Conservation (phyloP, 75 land plant genomes). For the Larix kaempferi region DNA sequence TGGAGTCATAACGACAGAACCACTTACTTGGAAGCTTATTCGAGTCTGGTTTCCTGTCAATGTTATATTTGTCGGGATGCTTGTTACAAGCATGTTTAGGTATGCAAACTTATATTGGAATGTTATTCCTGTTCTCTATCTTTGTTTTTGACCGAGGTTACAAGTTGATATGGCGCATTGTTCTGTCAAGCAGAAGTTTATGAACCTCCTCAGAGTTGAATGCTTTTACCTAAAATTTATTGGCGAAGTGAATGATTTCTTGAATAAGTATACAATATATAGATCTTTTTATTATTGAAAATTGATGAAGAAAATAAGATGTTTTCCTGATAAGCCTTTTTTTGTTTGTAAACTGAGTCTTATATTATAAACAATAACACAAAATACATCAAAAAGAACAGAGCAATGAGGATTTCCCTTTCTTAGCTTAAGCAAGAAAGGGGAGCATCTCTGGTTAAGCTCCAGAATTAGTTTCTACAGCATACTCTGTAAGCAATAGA, state of each 20-base stretch:
- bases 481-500: no score
- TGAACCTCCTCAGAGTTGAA: background rate
- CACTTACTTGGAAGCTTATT: constrained; percentile 80
- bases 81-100: constrained; percentile 95
- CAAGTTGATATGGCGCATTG: background rate
- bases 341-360: no score
- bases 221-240: background rate
- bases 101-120: constrained; percentile 19
- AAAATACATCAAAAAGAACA: no score
- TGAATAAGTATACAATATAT: background rate
- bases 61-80: constrained; percentile 98
- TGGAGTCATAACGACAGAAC: constrained; percentile 86
- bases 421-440: no score
- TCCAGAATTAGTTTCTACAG: no score
- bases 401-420: no score
- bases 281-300: background rate
- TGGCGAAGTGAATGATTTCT: background rate
- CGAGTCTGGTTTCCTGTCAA: constrained; percentile 96
- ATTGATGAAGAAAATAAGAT: no score
- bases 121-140: background rate
- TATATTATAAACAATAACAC: no score
- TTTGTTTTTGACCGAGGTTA: background rate
- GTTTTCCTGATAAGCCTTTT: no score
- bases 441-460: no score
- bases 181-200: background rate